These are phyloP conservation scores for Pinus albicaulis DNA, from an alignment of 75 land plant genomes.

Conservation along the genomic window DNA sequence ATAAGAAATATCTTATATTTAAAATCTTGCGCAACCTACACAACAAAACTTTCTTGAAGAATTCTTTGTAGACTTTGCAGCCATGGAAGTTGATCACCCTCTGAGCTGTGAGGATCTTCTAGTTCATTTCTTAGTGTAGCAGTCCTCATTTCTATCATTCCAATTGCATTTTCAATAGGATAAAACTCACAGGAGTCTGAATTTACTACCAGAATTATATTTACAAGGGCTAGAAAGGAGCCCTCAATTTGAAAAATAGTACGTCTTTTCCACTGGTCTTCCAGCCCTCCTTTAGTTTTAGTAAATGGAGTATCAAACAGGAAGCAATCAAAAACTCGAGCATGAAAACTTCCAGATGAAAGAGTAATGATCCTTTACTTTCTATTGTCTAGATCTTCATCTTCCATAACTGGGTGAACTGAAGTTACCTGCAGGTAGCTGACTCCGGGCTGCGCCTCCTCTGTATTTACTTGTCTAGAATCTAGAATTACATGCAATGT, in stretches of 20 bases:
- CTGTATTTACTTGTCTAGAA: constrained; percentile 96
- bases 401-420: constrained; percentile 98
- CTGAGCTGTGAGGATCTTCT: constrained; percentile 93
- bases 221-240: constrained; percentile 96
- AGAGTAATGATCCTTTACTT: constrained; percentile 80
- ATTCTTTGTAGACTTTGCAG: constrained; percentile 96
- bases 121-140: constrained; percentile 92
- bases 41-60: constrained; percentile 98
- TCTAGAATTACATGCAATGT: constrained; percentile 95
- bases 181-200: constrained; percentile 93
- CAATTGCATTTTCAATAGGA: constrained; percentile 99
- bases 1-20: background rate
- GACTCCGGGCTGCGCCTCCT: constrained; percentile 80
- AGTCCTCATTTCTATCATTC: constrained; percentile 98
- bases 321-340: constrained; percentile 95
- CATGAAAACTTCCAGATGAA: constrained; percentile 69
- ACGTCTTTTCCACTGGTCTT: constrained; percentile 98
- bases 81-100: constrained; percentile 97
- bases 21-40: constrained; percentile 60
- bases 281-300: constrained; percentile 95
- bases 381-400: constrained; percentile 91
- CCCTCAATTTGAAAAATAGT: constrained; percentile 94
- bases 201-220: constrained; percentile 76
- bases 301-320: constrained; percentile 98
- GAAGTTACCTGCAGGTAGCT: constrained; percentile 97